Conservation (phyloP, 768 basidiomycete genomes). For the Tricholoma sp. region DNA sequence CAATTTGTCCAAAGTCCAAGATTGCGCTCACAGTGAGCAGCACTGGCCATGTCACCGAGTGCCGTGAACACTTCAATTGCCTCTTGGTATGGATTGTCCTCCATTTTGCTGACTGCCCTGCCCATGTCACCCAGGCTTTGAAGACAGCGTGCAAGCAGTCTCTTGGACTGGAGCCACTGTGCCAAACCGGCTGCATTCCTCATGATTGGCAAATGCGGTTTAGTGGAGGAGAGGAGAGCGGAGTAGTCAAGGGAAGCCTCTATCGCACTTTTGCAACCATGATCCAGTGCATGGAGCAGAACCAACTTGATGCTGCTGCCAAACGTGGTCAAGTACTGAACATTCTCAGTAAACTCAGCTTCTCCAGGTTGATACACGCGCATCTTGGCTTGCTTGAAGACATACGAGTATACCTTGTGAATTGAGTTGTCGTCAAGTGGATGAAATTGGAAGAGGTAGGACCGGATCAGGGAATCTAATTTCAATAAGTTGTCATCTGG, state of each 20-base stretch:
- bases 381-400: slow-evolving; percentile 8
- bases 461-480: background rate
- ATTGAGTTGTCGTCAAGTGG: slow-evolving; percentile 7
- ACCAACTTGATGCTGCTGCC: background rate
- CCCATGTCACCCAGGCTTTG: background rate
- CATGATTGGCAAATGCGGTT: too few relatives aligned
- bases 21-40: too few relatives aligned
- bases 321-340: background rate
- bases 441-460: background rate
- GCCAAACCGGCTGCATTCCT: too few relatives aligned
- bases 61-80: too few relatives aligned
- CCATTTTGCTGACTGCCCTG: too few relatives aligned
- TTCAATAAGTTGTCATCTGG: background rate
- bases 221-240: too few relatives aligned
- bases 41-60: too few relatives aligned
- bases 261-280: too few relatives aligned
- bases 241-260: too few relatives aligned
- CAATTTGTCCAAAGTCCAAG: too few relatives aligned
- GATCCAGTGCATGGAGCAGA: too few relatives aligned
- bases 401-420: slow-evolving; percentile 6
- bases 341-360: background rate
- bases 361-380: slow-evolving; percentile 3
- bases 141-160: slow-evolving; percentile 8
- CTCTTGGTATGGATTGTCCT: too few relatives aligned
- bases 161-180: background rate